Evolutionary conservation across 257 asterid genomes (phyloP), one percentile per base, ranked within the genome.

Genomic region (Solanum ahanhuiri): DNA sequence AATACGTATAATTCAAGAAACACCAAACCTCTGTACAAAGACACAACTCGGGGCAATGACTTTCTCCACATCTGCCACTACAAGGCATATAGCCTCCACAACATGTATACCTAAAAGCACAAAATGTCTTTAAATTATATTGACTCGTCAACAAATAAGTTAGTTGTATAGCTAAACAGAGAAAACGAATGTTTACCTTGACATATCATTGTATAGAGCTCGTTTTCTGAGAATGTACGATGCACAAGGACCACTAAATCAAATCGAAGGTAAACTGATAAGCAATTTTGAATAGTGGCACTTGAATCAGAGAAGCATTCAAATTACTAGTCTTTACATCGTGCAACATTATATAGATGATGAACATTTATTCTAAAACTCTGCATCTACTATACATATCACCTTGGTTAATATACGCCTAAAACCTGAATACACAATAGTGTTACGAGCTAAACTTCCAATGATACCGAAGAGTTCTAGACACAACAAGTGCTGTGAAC

Each of bases 21-120:
- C 58, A 23, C 11, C 63, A 84, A 8, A 91, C 93, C 92, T 90
- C 93, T 22, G 89, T 85, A 70, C 90, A 87, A 51, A 91, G 93
- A 86, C 93, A 91, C 23, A 90, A 79, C 58, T 89, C 91, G 3
- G 92, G 93, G 82, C 91, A 91, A 1, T 81, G 66, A 31, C 87
- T 90, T 88, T 91, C 93, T 23, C 92, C 91, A 81, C 90, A 90
- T 84, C 72, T 84, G 14, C 94, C 92, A 28, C 92, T 91, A 85
- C 90, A 90, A 60, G 92, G 91, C 91, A 91, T 89, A 83, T 85
- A 90, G 22, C 94, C 92, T 82, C 90, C 94, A 35, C 92, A 90
- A 33, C 92, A 90, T 72, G 77, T 54, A 69, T 90, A 91, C 84
- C 94, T 90, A 85, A 30, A 25, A 64, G 23, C 64, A 86, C 57